phyloP scores from a whole-genome alignment of 352 stramenopile genomes.

The Phytophthora pluvialis region DNA sequence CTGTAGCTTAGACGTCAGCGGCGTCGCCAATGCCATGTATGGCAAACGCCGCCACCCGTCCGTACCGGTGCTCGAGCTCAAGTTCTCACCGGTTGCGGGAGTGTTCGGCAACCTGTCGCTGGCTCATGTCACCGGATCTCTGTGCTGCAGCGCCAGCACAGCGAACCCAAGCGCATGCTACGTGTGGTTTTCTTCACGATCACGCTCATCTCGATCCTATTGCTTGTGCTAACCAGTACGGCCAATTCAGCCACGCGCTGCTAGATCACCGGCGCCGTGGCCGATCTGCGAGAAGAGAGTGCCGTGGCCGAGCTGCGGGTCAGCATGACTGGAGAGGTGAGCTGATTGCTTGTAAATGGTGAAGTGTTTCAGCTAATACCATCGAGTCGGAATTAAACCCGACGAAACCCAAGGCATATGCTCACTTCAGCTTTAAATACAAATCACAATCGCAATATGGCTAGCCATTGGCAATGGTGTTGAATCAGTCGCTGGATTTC shows the following conservation, averaged over 20 bases:
- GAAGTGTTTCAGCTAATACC: too few relatives aligned
- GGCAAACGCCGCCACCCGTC: slow-evolving; percentile 30
- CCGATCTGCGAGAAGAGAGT: too few relatives aligned
- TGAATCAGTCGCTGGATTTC: too few relatives aligned
- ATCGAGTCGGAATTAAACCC: too few relatives aligned
- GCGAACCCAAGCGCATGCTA: slow-evolving; percentile 40
- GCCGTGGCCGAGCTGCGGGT: too few relatives aligned
- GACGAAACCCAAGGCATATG: too few relatives aligned
- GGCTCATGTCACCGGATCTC: slow-evolving; percentile 27
- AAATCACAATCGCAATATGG: too few relatives aligned
- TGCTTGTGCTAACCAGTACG: slow-evolving; percentile 38
- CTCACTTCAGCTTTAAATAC: too few relatives aligned
- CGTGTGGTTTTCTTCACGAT: slow-evolving; percentile 48
- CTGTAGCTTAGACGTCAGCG: slow-evolving; percentile 29
- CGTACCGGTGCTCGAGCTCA: slow-evolving; percentile 20
- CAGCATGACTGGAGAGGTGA: too few relatives aligned
- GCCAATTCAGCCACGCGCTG: slow-evolving; percentile 44
- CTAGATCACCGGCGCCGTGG: slow-evolving; percentile 44
- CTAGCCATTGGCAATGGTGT: too few relatives aligned
- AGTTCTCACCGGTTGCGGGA: slow-evolving; percentile 21
- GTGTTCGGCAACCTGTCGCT: slow-evolving; percentile 33
- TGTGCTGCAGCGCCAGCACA: slow-evolving; percentile 26
- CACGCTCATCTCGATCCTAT: slow-evolving; percentile 41
- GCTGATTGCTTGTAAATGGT: too few relatives aligned
- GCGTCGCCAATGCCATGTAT: slow-evolving; percentile 23